Conservation (phyloP, 2,329 filamentous ascomycete species). For the Colletotrichum musae region DNA sequence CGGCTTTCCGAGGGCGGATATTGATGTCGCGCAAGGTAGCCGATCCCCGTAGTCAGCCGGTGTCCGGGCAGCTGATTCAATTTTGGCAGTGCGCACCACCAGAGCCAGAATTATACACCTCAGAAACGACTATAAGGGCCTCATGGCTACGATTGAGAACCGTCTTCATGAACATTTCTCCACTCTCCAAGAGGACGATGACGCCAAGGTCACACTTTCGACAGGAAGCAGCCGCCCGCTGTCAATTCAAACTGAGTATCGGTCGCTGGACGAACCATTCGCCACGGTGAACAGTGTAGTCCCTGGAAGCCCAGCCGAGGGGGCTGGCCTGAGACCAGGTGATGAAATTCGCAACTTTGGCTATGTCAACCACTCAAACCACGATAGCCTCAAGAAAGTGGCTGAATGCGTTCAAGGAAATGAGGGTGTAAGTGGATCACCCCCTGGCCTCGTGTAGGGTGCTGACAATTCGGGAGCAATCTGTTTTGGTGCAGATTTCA, state of each 20-base stretch:
- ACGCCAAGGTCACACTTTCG: conserved; percentile 41
- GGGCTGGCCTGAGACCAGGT: conserved; percentile 83
- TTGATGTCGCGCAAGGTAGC: conserved; percentile 92
- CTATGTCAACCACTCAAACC: conserved; percentile 84
- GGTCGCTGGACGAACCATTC: conserved; percentile 71
- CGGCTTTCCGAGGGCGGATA: conserved; percentile 92
- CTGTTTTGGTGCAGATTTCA: conserved; percentile 78
- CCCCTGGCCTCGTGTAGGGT: conserved; percentile 8
- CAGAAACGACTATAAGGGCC: conserved; percentile 91
- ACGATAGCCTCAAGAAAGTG: conserved; percentile 88
- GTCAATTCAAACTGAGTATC: conserved; percentile 46
- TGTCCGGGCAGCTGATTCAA: conserved; percentile 26
- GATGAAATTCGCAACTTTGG: conserved; percentile 91
- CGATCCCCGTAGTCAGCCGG: background rate
- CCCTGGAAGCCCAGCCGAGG: conserved; percentile 82
- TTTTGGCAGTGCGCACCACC: conserved; percentile 84
- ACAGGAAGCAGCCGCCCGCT: background rate
- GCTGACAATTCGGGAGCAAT: conserved; percentile 65
- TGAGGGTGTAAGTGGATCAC: conserved; percentile 79
- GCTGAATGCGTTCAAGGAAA: conserved; percentile 92
- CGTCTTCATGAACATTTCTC: conserved; percentile 93
- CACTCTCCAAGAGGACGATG: conserved; percentile 69
- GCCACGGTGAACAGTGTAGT: conserved; percentile 91
- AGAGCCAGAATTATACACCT: conserved; percentile 89
- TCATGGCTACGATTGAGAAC: conserved; percentile 88